A percentile compares a stretch with the other conserved stretches of the same genome.
Evolutionary conservation across 768 basidiomycete species (phyloP).

Genomic region (Boletus pseudo-olivaceus): DNA sequence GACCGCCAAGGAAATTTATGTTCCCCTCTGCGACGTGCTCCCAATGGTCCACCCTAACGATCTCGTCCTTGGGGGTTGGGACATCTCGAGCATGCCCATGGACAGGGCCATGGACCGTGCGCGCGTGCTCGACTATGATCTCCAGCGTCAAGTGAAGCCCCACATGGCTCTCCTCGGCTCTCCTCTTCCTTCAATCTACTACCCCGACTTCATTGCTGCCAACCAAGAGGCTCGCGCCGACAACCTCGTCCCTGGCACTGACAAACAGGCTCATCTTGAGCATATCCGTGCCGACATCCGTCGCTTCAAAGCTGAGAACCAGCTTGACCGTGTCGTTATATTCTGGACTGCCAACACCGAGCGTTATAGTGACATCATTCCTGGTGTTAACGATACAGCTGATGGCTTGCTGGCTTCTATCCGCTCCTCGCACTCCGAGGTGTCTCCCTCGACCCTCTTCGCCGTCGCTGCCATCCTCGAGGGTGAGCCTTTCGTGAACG

Average conservation of each 20-base stretch:
- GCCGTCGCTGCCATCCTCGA: slow-evolving; percentile 96
- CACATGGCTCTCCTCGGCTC: slow-evolving; percentile 75
- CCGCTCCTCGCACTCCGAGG: slow-evolving; percentile 81
- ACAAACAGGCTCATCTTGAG: slow-evolving; percentile 91
- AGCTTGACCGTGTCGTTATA: slow-evolving; percentile 83
- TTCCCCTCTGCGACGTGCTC: slow-evolving; percentile 88
- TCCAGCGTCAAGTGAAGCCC: slow-evolving; percentile 91
- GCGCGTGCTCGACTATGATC: slow-evolving; percentile 91
- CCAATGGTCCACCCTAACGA: slow-evolving; percentile 99
- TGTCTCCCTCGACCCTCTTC: slow-evolving; percentile 95
- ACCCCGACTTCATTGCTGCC: slow-evolving; percentile 96
- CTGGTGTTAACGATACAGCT: slow-evolving; percentile 93
- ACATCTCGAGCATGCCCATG: slow-evolving; percentile 82
- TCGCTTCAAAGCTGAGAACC: slow-evolving; percentile 80
- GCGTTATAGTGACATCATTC: slow-evolving; percentile 92
- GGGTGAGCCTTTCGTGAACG: slow-evolving; percentile 93
- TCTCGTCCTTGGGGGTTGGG: slow-evolving; percentile 97
- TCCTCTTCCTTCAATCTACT: slow-evolving; percentile 94
- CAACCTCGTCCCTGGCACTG: slow-evolving; percentile 78
- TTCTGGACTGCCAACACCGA: slow-evolving; percentile 99
- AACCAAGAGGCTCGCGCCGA: slow-evolving; percentile 97
- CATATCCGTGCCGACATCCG: slow-evolving; percentile 92
- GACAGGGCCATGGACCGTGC: slow-evolving; percentile 94
- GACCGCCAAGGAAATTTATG: slow-evolving; percentile 85
- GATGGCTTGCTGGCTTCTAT: slow-evolving; percentile 82